Conservation (phyloP, 495 filamentous ascomycete genomes). For the Lasiosphaeria hispida region DNA sequence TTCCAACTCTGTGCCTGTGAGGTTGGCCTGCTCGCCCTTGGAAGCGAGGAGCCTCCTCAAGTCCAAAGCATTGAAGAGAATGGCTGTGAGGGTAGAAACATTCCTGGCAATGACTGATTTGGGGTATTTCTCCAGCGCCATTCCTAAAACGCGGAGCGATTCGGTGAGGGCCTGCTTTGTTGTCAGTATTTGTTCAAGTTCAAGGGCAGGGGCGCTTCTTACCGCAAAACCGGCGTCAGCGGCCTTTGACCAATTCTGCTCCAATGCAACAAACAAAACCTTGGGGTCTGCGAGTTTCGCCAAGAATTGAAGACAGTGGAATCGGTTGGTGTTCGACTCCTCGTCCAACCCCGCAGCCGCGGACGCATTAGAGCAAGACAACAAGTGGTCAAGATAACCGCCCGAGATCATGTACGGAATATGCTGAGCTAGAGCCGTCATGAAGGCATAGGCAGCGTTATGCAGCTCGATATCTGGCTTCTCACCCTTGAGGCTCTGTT, state of each 20-base stretch:
- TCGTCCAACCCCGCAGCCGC: conserved; percentile 54
- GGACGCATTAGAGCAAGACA: conserved; percentile 68
- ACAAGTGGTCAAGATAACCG: conserved; percentile 63
- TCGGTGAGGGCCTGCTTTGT: conserved; percentile 58
- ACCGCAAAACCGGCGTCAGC: conserved; percentile 56
- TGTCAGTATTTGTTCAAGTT: conserved; percentile 24
- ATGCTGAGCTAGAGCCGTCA: conserved; percentile 72
- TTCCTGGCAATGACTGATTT: conserved; percentile 74
- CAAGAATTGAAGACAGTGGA: conserved; percentile 65
- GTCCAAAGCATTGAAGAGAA: conserved; percentile 72
- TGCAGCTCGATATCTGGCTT: conserved; percentile 61
- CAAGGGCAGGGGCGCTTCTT: conserved; percentile 29
- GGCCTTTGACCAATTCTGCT: conserved; percentile 67
- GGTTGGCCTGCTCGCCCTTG: conserved; percentile 21
- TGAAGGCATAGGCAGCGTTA: conserved; percentile 75
- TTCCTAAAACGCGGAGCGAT: conserved; percentile 61
- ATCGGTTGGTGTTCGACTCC: conserved; percentile 59
- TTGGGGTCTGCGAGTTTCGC: conserved; percentile 71
- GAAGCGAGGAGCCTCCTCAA: conserved; percentile 55
- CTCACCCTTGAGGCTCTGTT: conserved; percentile 54
- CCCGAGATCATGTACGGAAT: conserved; percentile 83
- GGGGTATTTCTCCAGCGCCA: conserved; percentile 69
- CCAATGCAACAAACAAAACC: conserved; percentile 61
- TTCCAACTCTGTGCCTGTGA: conserved; percentile 21
- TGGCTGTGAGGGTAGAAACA: conserved; percentile 58